Conservation (phyloP, 495 filamentous ascomycete species). For the Tetracladium setigerum region DNA sequence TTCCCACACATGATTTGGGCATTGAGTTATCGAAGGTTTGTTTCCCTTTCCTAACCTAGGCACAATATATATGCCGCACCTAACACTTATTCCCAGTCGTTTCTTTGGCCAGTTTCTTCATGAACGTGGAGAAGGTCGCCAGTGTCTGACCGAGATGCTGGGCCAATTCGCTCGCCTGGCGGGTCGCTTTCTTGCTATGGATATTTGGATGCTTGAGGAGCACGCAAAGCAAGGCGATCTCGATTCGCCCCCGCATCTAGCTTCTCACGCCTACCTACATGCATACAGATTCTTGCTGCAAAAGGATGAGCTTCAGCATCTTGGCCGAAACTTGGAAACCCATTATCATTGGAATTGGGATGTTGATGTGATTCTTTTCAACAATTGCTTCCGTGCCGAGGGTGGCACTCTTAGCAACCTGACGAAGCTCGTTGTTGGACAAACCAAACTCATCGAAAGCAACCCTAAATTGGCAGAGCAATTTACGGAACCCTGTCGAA, state of each 20-base stretch:
- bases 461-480: slow-evolving; percentile 37
- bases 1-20: slow-evolving; percentile 23
- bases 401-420: slow-evolving; percentile 11
- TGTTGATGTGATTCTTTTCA: slow-evolving; percentile 21
- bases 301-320: slow-evolving; percentile 23
- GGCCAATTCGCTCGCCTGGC: slow-evolving; percentile 18
- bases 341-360: slow-evolving; percentile 26
- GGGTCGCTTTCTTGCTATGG: slow-evolving; percentile 20
- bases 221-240: slow-evolving; percentile 10
- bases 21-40: slow-evolving; percentile 19
- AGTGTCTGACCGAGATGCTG: slow-evolving; percentile 16
- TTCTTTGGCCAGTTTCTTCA: slow-evolving; percentile 22
- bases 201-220: slow-evolving; percentile 26
- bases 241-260: slow-evolving; percentile 20
- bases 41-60: background rate
- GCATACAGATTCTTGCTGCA: slow-evolving; percentile 24
- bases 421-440: slow-evolving; percentile 24
- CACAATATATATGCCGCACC: background rate
- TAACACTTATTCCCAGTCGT: slow-evolving; percentile 12
- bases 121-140: slow-evolving; percentile 2
- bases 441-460: slow-evolving; percentile 25
- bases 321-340: slow-evolving; percentile 19
- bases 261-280: slow-evolving; percentile 24
- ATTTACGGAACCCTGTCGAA: slow-evolving; percentile 28
- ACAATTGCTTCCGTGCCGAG: slow-evolving; percentile 26